Conservation (phyloP, 2,329 filamentous ascomycete species). For the Pseudocercospora pini-densiflorae region DNA sequence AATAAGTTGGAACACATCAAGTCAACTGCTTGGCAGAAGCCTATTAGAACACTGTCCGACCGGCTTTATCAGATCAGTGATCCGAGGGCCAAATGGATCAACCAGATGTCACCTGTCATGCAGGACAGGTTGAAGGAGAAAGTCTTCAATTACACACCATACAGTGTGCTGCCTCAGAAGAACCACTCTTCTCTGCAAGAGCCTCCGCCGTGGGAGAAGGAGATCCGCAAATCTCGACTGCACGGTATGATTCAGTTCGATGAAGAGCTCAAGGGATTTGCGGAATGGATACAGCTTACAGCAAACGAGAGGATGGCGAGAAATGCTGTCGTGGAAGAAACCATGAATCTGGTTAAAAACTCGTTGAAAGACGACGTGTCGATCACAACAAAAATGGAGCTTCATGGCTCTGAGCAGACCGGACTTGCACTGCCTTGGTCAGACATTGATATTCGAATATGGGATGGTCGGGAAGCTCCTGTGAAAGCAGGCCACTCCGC, state of each 20-base stretch:
- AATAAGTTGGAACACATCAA: not conserved
- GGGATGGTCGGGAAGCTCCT: slow-evolving; percentile 33
- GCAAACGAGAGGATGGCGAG: slow-evolving; percentile 47
- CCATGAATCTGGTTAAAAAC: slow-evolving; percentile 35
- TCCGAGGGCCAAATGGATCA: not conserved
- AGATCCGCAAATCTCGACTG: not conserved
- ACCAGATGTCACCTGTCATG: not conserved
- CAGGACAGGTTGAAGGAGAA: not conserved
- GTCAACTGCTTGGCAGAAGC: slow-evolving; percentile 6
- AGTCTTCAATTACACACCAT: slow-evolving; percentile 17
- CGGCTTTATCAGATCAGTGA: not conserved
- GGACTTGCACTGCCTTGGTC: slow-evolving; percentile 59
- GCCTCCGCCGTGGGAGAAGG: not conserved
- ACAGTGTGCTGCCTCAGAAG: slow-evolving; percentile 4
- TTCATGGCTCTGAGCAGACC: slow-evolving; percentile 60
- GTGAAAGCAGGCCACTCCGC: slow-evolving; percentile 8
- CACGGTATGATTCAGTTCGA: slow-evolving; percentile 30
- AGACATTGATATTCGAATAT: slow-evolving; percentile 57
- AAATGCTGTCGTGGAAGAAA: slow-evolving; percentile 40
- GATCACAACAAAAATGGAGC: slow-evolving; percentile 36
- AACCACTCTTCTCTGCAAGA: not conserved
- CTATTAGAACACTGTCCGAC: not conserved
- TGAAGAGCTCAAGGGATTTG: slow-evolving; percentile 53
- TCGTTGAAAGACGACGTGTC: slow-evolving; percentile 31
- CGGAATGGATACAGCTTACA: slow-evolving; percentile 50